These are phyloP conservation scores for Trebouxia sp. DNA, from an alignment of 139 green algal genomes.

Conservation along the genomic window DNA sequence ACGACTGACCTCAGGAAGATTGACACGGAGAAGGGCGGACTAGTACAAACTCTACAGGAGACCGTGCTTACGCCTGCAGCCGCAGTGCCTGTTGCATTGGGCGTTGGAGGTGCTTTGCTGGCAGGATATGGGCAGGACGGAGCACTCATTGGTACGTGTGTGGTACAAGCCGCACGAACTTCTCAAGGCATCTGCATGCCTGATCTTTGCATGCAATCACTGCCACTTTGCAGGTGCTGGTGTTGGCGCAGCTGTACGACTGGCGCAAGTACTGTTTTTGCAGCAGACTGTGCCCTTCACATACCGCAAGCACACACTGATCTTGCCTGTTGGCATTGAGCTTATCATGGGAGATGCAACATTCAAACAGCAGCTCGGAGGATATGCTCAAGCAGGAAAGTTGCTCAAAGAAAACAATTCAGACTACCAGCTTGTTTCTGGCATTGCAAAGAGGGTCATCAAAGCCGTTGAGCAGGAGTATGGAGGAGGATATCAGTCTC, in stretches of 20 bases:
- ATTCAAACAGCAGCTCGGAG: conserved; percentile 31
- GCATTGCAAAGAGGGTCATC: conserved; percentile 47
- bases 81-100: not conserved
- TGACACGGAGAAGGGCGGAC: not conserved
- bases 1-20: conserved; percentile 5
- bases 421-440: conserved; percentile 44
- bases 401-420: conserved; percentile 9
- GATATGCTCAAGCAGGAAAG: conserved; percentile 9
- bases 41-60: not conserved
- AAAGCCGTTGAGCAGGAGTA: conserved; percentile 39
- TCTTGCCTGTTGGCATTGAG: conserved; percentile 42
- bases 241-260: conserved; percentile 6
- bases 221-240: not conserved
- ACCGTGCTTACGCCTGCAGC: not conserved
- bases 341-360: conserved; percentile 37
- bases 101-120: not conserved
- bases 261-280: not conserved
- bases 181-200: not conserved
- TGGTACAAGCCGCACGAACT: not conserved
- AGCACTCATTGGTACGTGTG: not conserved
- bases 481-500: conserved; percentile 44
- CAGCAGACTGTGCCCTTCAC: conserved; percentile 41
- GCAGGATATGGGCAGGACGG: conserved; percentile 16
- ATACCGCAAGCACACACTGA: conserved; percentile 39
- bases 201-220: not conserved